Evolutionary conservation across 495 filamentous ascomycete species (phyloP), one percentile per base, ranked within the genome.

Genomic region (Neurospora sp.): DNA sequence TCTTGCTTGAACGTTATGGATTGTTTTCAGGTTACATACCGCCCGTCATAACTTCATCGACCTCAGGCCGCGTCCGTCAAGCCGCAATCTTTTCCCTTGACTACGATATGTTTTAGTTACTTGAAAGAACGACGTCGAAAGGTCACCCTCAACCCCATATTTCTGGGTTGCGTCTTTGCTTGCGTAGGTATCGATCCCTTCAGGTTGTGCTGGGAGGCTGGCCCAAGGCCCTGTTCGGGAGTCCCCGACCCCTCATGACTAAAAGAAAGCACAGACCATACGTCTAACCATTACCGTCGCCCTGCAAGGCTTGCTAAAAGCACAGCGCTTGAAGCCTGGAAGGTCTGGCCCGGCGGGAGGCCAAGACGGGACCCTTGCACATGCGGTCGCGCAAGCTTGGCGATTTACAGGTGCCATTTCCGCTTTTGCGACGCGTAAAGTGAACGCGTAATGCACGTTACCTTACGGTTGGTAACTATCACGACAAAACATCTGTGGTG

Each of bases 301-400:
- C 53, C 53, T 61, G 53, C 53, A 35, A 61, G 53, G 53, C 53
- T 61, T 61, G 53, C 53, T 61, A 16, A 18, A 61, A 61, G 20
- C 53, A 61, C 53, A 61, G 53, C 27, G 27, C 53, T 35, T 59
- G n/a, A 47, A 47, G n/a, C 42, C 18, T 7, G 41, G 53, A 61
- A 16, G 27, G 53, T 61, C 53, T 61, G 27, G 53, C 27, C 53
- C 10, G 14, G 22, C 6, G 12, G 53, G 53, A 8, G 27, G 53
- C 27, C 53, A 35, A 61, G 27, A 35, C 27, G 31, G 31, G 3
- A 61, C 27, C 53, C 22, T 61, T 61, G 53, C 70, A 35, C 59
- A 68, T 69, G 73, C 70, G n/a, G n/a, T 68, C 31, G 70, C 44
- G 73, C 72, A 38, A 70, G 53, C 47, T 45, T 70, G 72, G 72